Evolutionary conservation across 2,329 filamentous ascomycete species (phyloP).

Genomic region (Mycosphaerella sp.): DNA sequence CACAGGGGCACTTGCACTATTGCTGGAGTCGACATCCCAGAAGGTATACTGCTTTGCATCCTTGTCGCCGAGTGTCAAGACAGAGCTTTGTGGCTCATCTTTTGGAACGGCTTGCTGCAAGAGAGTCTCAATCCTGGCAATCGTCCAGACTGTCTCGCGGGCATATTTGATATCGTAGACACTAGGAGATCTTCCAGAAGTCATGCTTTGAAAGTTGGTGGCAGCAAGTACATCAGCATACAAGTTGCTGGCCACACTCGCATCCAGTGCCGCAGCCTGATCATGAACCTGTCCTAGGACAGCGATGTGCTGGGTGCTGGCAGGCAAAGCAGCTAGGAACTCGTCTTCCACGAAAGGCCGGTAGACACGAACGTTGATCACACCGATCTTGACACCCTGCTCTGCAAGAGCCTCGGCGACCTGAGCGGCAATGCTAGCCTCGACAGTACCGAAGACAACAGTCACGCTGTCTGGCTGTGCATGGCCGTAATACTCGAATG

Average conservation of each 20-base stretch:
- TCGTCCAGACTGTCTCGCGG: conserved; percentile 59
- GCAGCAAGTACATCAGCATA: conserved; percentile 89
- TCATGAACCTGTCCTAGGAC: conserved; percentile 85
- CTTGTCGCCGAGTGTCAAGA: conserved; percentile 39
- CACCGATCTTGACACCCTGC: conserved; percentile 71
- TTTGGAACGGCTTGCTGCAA: conserved; percentile 44
- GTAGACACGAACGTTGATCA: conserved; percentile 88
- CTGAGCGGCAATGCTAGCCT: conserved; percentile 79
- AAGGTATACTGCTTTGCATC: conserved; percentile 79
- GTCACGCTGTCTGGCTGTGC: conserved; percentile 71
- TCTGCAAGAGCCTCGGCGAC: conserved; percentile 66
- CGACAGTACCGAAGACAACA: conserved; percentile 86
- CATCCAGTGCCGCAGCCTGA: conserved; percentile 64
- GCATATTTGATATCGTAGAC: conserved; percentile 88
- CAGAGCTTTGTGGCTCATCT: conserved; percentile 26
- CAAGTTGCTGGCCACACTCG: conserved; percentile 71
- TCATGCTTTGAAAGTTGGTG: conserved; percentile 68
- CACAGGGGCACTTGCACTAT: conserved; percentile 57
- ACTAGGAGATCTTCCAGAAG: conserved; percentile 52
- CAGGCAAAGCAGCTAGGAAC: conserved; percentile 75
- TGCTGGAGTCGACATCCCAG: conserved; percentile 80
- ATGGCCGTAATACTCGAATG: conserved; percentile 93
- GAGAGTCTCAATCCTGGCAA: conserved; percentile 46
- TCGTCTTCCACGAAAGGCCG: conserved; percentile 92
- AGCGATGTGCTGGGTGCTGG: conserved; percentile 66